Evolutionary conservation across 2,329 filamentous ascomycete species (phyloP), one percentile per base, ranked within the genome.

Genomic region (Aspergillus cejpii): DNA sequence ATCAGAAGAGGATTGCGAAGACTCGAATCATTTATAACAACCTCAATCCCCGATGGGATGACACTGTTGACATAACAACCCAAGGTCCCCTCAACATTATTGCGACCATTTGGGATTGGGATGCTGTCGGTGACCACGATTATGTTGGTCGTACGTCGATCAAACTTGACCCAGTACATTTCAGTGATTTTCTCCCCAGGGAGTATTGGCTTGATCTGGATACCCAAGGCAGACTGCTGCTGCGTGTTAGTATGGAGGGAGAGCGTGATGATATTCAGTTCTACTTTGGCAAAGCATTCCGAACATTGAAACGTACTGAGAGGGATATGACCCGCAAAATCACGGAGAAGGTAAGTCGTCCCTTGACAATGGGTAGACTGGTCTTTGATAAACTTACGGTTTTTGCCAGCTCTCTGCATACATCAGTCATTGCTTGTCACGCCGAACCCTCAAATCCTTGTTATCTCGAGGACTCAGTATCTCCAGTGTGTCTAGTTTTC

Each of bases 171-270:
- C 92, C 92, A n/a, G 78, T 87, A 29, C 90, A 96, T 69, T 98
- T 98, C 68, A 84, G 88, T 56, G 92, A 98, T 65, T 98, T 94
- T 63, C 74, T 97, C 55, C 92, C 92, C 12, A 81, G 90, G 51
- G 92, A 98, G 66, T 97, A 95, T 65, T 98, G 92, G 92, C 79
- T 98, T 14, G 91, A 97, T 62, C 78, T 98, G 37, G 92, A 98
- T 64, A 95, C 91, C 0, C 92, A 98, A 66, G 92, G 92, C 6
- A 80, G 91, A 40, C 69, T 98, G 24, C 70, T 98, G 45, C 79
- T 98, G 41, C 80, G 91, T 51, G 89, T 98, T 41, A 96, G 89
- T 63, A 98, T 98, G 92, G 92, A 98, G 70, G 92, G 92, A 41
- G 92, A 98, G 69, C 80, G 92, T 51, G 92, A 98, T 63, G 92